Evolutionary conservation across 345 rosid genomes (phyloP).

Genomic region (Dipteronia dyeriana): DNA sequence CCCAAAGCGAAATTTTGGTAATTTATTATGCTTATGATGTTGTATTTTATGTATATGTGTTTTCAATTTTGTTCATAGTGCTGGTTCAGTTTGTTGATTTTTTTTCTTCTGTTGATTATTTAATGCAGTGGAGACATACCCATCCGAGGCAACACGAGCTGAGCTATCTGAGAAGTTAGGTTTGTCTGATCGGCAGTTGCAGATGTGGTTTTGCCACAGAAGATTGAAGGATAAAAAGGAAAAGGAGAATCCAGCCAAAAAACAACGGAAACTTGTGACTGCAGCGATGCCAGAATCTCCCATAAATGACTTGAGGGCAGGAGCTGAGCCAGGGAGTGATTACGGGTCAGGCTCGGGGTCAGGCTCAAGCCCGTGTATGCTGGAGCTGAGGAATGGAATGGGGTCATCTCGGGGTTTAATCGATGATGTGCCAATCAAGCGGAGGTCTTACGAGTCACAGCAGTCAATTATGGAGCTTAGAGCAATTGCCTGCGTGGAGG

Average conservation of each 20-base stretch:
- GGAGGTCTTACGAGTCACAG: conserved; percentile 64
- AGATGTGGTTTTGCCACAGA: conserved; percentile 99
- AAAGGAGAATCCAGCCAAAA: conserved; percentile 45
- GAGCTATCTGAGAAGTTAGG: conserved; percentile 82
- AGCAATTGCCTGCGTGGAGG: conserved; percentile 91
- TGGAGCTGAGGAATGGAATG: conserved; percentile 47
- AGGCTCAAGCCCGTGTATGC: conserved; percentile 67
- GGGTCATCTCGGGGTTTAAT: conserved; percentile 44
- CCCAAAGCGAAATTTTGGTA: not conserved
- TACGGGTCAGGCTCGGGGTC: conserved; percentile 74
- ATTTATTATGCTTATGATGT: conserved; percentile 4
- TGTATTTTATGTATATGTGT: not conserved
- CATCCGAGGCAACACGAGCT: conserved; percentile 71
- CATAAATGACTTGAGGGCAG: conserved; percentile 39
- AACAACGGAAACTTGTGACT: conserved; percentile 36
- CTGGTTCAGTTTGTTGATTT: conserved; percentile 10
- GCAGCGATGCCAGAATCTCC: conserved; percentile 43
- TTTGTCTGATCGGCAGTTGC: conserved; percentile 92
- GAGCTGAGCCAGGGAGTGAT: conserved; percentile 55
- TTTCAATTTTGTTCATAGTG: conserved; percentile 1
- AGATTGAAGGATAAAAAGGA: conserved; percentile 90
- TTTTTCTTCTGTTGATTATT: conserved; percentile 3
- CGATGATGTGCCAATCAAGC: conserved; percentile 46
- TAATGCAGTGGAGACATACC: conserved; percentile 78
- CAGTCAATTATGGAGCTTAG: conserved; percentile 79